Conservation (phyloP, 2,329 filamentous ascomycete species). For the Mariannaea elegans region DNA sequence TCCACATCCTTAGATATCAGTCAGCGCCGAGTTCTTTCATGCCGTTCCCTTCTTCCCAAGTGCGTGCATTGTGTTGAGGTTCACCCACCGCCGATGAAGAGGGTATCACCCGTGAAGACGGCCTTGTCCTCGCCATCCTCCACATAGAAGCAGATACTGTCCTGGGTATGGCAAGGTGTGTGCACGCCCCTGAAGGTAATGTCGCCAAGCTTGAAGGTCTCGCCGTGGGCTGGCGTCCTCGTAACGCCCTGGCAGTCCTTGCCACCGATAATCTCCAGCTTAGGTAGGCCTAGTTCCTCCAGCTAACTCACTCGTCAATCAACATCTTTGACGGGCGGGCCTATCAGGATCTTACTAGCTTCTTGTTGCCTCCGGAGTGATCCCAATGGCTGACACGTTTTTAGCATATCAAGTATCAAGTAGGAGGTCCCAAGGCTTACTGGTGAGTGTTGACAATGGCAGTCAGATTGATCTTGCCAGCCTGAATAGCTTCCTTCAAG, state of each 20-base stretch:
- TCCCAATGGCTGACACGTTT: conserved; percentile 78
- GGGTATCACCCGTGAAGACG: conserved; percentile 95
- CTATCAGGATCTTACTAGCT: conserved; percentile 67
- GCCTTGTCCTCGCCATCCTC: conserved; percentile 79
- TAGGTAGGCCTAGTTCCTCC: conserved; percentile 60
- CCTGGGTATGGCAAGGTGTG: conserved; percentile 97
- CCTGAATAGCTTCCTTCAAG: conserved; percentile 76
- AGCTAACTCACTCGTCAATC: conserved; percentile 36
- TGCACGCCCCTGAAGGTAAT: conserved; percentile 89
- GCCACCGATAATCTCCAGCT: conserved; percentile 84
- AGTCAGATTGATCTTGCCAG: conserved; percentile 80
- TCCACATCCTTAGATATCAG: conserved; percentile 74
- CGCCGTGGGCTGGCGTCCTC: conserved; percentile 76
- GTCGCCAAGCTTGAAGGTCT: conserved; percentile 82
- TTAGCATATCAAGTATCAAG: not conserved
- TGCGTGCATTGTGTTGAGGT: not conserved
- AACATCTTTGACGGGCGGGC: not conserved
- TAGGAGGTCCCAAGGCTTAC: conserved; percentile 61
- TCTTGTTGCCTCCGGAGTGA: conserved; percentile 89
- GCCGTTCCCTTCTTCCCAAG: not conserved
- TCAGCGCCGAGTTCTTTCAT: conserved; percentile 22
- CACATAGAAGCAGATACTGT: conserved; percentile 95
- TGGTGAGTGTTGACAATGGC: conserved; percentile 98
- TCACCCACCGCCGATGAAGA: conserved; percentile 86
- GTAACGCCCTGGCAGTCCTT: conserved; percentile 85